Evolutionary conservation across 2,329 filamentous ascomycete genomes (phyloP).

Genomic region (Colletotrichum limetticola): DNA sequence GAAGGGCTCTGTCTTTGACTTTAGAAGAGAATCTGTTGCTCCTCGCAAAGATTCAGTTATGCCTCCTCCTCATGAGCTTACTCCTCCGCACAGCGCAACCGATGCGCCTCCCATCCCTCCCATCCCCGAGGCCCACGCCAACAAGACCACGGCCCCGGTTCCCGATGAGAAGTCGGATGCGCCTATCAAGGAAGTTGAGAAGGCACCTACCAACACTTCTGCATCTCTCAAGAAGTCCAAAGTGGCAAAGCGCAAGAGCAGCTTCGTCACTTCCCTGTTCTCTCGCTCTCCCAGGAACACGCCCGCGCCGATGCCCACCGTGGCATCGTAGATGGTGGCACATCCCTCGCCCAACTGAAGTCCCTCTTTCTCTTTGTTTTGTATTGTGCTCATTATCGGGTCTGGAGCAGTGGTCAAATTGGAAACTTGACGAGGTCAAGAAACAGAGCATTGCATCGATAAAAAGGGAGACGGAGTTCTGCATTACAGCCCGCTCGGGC

Average conservation of each 20-base stretch:
- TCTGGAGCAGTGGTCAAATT: conserved; percentile 24
- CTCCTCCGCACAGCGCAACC: conserved; percentile 31
- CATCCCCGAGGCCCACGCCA: conserved; percentile 18
- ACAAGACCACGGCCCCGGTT: not conserved
- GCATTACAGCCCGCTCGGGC: conserved; percentile 11
- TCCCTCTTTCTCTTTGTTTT: conserved; percentile 21
- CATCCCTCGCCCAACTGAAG: not conserved
- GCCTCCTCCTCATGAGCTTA: conserved; percentile 20
- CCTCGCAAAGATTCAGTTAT: conserved; percentile 14
- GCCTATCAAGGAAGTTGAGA: conserved; percentile 25
- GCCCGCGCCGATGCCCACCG: conserved; percentile 6
- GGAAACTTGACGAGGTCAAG: not conserved
- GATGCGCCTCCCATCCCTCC: conserved; percentile 25
- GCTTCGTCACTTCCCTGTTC: conserved; percentile 29
- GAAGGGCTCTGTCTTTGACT: conserved; percentile 32
- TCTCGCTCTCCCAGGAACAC: conserved; percentile 19
- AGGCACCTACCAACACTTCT: not conserved
- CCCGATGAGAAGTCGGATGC: conserved; percentile 13
- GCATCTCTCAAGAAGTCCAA: conserved; percentile 19
- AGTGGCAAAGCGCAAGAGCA: conserved; percentile 26
- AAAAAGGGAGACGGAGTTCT: conserved; percentile 21
- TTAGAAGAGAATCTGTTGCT: conserved; percentile 20
- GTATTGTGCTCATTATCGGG: not conserved
- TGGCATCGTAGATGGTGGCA: not conserved
- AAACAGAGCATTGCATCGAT: conserved; percentile 15